A percentile compares a stretch with the other conserved stretches of the same genome.
Evolutionary conservation across 2,329 filamentous ascomycete genomes (phyloP).

Genomic region (Ophiostoma novo-ulmi): DNA sequence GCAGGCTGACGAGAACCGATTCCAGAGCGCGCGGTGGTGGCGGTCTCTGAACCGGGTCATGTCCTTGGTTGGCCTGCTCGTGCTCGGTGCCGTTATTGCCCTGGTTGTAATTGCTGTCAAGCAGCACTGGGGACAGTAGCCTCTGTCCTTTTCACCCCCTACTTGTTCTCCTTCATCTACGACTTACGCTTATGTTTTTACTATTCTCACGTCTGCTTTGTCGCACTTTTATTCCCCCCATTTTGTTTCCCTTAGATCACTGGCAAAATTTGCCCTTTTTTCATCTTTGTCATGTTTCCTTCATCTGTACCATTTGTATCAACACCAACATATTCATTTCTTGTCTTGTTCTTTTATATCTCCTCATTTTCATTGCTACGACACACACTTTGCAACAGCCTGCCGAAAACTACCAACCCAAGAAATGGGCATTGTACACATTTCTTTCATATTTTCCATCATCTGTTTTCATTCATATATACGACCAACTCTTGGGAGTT

Average conservation of each 20-base stretch:
- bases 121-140: slow-evolving; percentile 42
- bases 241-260: background rate
- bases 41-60: slow-evolving; percentile 55
- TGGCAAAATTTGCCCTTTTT: background rate
- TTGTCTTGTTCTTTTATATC: background rate
- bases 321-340: slow-evolving; percentile 1
- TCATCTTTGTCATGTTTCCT: background rate
- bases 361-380: background rate
- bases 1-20: slow-evolving; percentile 42
- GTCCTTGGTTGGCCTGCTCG: slow-evolving; percentile 51
- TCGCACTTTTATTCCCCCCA: background rate
- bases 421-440: background rate
- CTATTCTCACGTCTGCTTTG: background rate
- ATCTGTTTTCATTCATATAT: slow-evolving; percentile 2
- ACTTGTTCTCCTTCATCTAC: background rate
- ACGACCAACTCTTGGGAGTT: background rate
- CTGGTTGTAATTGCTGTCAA: slow-evolving; percentile 50
- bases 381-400: background rate
- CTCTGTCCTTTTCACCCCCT: background rate
- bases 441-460: background rate
- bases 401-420: background rate
- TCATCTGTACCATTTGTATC: background rate
- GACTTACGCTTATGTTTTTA: background rate
- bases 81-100: slow-evolving; percentile 49
- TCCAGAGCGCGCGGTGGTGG: slow-evolving; percentile 55